Evolutionary conservation across 805 yeast genomes (phyloP), one percentile per base, ranked within the genome.

Genomic region (Debaryomyces maramus): DNA sequence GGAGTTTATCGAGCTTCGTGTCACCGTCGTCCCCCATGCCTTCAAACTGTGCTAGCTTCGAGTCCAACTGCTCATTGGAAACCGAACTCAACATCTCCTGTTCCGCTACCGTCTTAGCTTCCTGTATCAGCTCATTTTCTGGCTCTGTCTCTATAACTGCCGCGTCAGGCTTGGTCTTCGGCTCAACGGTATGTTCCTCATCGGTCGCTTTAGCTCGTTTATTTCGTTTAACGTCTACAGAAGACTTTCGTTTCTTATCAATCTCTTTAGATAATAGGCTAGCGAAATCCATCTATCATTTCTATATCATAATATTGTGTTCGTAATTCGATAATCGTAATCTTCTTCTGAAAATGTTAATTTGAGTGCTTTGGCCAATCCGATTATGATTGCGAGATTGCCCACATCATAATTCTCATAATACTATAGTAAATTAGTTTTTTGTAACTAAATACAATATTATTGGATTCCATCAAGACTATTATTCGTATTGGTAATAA

Each of bases 231-330:
- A 24, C 43, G 26, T 46, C 42, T 20, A 39, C 22, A 23, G 42
- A 56, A 26, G 49, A 39, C 43, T 54, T 52, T 47, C 63, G 61
- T 58, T 75, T 75, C 58, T 67, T 75, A 5, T 59, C 62, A 15
- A 79, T 78, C 54, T 80, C 83, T 19, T 62, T 56, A 1, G 70
- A 50, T 38, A 80, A 63, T 58, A 78, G 46, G 27, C 63, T 60
- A 9, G 75, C 63, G 43, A 78, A 70, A 50, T 77, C 75, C 83
- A 78, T 78, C 4, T 38, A 16, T 15, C 29, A 34, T 21, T 18
- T 16, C 32, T 11, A 15, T 33, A 24, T 4, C 26, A 24, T 13
- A 24, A 3, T 24, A 24, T 24, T 6, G n/a, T n/a, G n/a, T n/a
- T n/a, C n/a, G n/a, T n/a, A n/a, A n/a, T n/a, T n/a, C n/a, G n/a